These are phyloP conservation scores for Hondaea fermentalgiana DNA, from an alignment of 108 stramenopile species.

Conservation along the genomic window DNA sequence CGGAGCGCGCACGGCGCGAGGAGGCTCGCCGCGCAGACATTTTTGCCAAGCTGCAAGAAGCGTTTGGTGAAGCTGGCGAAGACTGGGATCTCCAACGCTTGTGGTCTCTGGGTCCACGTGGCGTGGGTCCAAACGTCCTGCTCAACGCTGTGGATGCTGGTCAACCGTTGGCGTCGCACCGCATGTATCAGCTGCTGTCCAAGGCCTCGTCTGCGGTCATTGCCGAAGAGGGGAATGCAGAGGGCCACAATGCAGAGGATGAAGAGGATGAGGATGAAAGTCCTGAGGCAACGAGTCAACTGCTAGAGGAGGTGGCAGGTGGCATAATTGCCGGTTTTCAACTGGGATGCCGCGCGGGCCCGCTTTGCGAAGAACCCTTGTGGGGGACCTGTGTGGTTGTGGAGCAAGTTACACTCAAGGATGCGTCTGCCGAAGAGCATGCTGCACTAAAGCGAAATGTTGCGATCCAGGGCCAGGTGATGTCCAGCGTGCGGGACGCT, in stretches of 20 bases:
- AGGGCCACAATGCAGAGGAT: background rate
- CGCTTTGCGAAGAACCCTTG: constrained; percentile 33
- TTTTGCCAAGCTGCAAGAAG: background rate
- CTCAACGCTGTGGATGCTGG: background rate
- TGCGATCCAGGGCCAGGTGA: background rate
- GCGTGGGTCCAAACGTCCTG: constrained; percentile 19
- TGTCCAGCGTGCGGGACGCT: background rate
- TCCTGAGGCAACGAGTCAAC: background rate
- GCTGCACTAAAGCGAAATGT: background rate
- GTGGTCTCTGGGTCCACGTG: background rate
- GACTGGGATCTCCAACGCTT: background rate
- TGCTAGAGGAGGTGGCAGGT: background rate
- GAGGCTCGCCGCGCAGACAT: background rate
- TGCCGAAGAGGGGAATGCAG: background rate
- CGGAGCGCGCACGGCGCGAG: background rate
- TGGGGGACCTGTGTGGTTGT: constrained; percentile 23
- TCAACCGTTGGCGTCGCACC: background rate
- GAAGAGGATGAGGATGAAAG: background rate
- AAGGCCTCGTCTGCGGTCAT: background rate
- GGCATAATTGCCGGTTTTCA: constrained; percentile 28
- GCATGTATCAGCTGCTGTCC: background rate
- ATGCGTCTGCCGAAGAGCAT: background rate
- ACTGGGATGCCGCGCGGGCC: constrained; percentile 21
- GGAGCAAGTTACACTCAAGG: constrained; percentile 1
- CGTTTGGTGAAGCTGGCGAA: background rate